Base-by-base conservation (phyloP, 2,329 filamentous ascomycete species). In the Colletotrichum gigasporum region DNA sequence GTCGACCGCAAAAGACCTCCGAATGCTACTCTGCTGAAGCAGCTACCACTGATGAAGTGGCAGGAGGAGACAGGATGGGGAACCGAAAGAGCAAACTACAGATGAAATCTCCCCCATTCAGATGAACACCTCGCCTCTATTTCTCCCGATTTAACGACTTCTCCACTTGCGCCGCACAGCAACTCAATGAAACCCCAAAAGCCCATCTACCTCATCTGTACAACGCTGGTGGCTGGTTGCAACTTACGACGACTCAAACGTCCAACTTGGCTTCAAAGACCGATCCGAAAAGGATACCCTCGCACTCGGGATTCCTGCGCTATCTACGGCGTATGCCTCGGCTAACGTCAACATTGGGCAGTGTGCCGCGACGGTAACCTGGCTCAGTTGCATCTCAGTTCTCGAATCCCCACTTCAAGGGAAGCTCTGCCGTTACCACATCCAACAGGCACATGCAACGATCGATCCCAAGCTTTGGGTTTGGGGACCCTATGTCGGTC, bases 91-190 rank as follows among this genome's bases (percentile, higher is more conserved):
- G 34, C n/a, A 41, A 12, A 51, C 14, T 54, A 20, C 34, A 42
- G 58, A 48, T 16, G 51, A 48, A n/a, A 62, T 62, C 42, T 41
- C 42, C 30, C 35, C 41, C 35, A n/a, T 62, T 62, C 56, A 50
- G 56, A 62, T 47, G 56, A 62, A 62, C 48, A 34, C 28, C 41
- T 64, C 48, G 34, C 61, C 26, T 42, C 32, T 20, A 47, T 34
- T 44, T 59, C 39, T 24, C 55, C 55, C 55, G 61, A 60, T n/a
- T 18, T 37, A n/a, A 47, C 47, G 22, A 24, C 34, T 39, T 45
- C 16, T 20, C 45, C 30, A 42, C 30, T 35, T 35, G 10, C 10
- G 22, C 14, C 39, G 42, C 47, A 34, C 34, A 26, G 37, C 18
- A 56, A 35, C 18, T 34, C 20, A 14, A 35, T 37, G 41, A 26